These are phyloP conservation scores for Leishmania mexicana DNA, from an alignment of 208 protist genomes.

Conservation along the genomic window DNA sequence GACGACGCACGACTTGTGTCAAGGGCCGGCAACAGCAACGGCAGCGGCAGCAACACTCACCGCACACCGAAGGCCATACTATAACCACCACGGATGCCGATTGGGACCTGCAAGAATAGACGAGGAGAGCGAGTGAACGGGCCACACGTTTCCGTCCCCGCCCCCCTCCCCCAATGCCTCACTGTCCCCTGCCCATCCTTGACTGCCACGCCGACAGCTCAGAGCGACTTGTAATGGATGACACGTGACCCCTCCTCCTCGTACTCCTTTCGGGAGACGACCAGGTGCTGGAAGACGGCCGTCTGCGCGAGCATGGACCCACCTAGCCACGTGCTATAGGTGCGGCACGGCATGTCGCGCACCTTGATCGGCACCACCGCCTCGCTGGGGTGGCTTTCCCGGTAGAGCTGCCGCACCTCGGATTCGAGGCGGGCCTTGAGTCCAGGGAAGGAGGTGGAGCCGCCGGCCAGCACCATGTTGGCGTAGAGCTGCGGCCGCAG, in stretches of 20 bases:
- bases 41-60: neutral
- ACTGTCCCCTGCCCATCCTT: neutral
- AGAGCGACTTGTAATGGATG: constrained; percentile 90
- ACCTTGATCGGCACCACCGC: constrained; percentile 78
- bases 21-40: neutral
- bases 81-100: neutral
- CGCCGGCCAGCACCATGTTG: constrained; percentile 95
- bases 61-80: neutral
- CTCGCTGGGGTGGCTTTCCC: constrained; percentile 84
- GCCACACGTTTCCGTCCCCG: neutral
- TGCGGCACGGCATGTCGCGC: constrained; percentile 66
- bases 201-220: constrained; percentile 3
- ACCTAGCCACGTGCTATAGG: constrained; percentile 87
- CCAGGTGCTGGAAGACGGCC: constrained; percentile 87
- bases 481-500: constrained; percentile 89
- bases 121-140: neutral
- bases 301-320: constrained; percentile 84
- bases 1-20: neutral
- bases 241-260: constrained; percentile 84
- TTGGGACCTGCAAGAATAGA: neutral
- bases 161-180: neutral
- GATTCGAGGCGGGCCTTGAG: constrained; percentile 81
- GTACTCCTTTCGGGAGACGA: constrained; percentile 84
- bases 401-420: constrained; percentile 89
- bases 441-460: constrained; percentile 87